Evolutionary conservation across 139 green algal species (phyloP).

Genomic region (Picochlorum sp.): DNA sequence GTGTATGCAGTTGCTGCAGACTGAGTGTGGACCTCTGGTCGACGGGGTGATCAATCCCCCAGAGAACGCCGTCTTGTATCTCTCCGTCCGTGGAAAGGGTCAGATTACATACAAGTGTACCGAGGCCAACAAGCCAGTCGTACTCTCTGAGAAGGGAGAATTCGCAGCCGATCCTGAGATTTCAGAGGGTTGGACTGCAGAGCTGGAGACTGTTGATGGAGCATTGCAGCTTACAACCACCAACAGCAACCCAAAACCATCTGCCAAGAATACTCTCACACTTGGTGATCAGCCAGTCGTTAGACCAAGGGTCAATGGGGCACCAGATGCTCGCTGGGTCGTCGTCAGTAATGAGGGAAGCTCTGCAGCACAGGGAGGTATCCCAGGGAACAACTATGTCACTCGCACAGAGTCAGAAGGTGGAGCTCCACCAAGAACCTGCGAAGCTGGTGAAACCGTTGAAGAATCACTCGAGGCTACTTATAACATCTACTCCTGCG

Average conservation of each 20-base stretch:
- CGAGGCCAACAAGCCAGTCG: neutral
- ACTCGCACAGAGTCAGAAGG: constrained; percentile 1
- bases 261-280: neutral
- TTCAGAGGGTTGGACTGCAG: neutral
- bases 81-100: neutral
- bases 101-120: neutral
- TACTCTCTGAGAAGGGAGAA: neutral
- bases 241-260: neutral
- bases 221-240: neutral
- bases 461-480: neutral
- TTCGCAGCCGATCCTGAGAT: neutral
- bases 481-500: constrained; percentile 10
- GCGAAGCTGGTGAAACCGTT: constrained; percentile 5
- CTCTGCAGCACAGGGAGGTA: neutral
- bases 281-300: neutral
- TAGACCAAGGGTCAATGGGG: neutral
- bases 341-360: constrained; percentile 2
- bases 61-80: neutral
- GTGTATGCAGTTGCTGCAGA: neutral
- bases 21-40: neutral
- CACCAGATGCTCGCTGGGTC: constrained; percentile 3
- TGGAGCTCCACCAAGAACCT: neutral
- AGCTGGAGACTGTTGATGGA: neutral
- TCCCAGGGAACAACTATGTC: neutral
- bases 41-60: neutral